Base-by-base conservation (phyloP, 2,329 filamentous ascomycete species). In the Sporothrix phasma region DNA sequence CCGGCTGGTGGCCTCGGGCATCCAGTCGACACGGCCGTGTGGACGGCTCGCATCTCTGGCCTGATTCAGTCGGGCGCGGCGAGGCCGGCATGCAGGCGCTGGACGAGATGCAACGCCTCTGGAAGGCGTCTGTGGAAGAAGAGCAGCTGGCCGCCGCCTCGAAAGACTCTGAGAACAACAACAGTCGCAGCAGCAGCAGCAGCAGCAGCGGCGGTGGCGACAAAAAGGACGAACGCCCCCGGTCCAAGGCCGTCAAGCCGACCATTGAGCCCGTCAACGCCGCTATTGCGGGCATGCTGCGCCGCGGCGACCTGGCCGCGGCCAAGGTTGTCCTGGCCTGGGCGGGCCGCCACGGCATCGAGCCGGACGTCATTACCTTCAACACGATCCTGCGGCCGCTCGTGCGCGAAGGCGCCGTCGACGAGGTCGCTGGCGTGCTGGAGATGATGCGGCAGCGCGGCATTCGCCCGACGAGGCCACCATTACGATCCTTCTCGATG, bases 401-500 rank as follows among this genome's bases (percentile, higher is more conserved):
- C 64, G 77, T 90, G 65, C 77, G 79, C 15, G 73, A 76, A 19
- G 79, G 79, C 26, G 75, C 79, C 29, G 70, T 74, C 39, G 70
- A 77, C 0, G 80, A 84, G 46, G 80, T 83, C 13, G 76, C 79
- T 49, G 72, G 72, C 2, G 70, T 90, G 13, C 76, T 91, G 2
- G 70, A 75, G 3, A 75, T 79, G 62, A 92, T 92, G 88, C 75
- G 80, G 45, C 67, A 72, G 2, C 74, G 79, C 17, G 78, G 79
- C 2, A 73, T 90, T 31, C 68, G 78, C 81, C 86, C 0, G 84
- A 92, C 72, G 77, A 80, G n/a, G 81, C 81, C 5, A 94, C 90
- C 0, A 90, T 89, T 73, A 89, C 85, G 24, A 84, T 90, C 66
- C 79, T 94, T 64, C 77, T 94, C 7, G 84, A 88, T 47, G 82